phyloP scores from a whole-genome alignment of 2,329 filamentous ascomycete genomes.

The Paracorniculantispora psalliotae region DNA sequence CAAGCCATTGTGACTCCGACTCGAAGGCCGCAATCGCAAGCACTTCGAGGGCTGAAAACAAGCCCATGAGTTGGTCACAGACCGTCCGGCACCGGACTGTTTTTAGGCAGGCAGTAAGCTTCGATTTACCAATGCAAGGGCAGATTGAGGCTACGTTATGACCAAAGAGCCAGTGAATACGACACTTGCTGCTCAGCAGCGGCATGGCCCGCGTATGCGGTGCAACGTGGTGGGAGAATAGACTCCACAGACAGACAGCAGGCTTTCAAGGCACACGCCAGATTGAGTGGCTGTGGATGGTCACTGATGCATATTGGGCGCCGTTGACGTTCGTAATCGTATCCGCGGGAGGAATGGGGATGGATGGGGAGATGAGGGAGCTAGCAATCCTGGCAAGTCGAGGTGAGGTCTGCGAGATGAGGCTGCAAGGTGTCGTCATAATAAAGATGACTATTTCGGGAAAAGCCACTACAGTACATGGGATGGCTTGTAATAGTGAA shows the following conservation, averaged over 20 bases:
- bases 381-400: not conserved
- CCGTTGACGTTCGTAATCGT: not conserved
- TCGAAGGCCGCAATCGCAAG: too few relatives aligned
- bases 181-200: too few relatives aligned
- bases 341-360: not conserved
- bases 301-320: not conserved
- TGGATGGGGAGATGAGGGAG: not conserved
- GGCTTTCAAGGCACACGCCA: not conserved
- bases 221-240: not conserved
- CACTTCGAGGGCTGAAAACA: too few relatives aligned
- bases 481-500: not conserved
- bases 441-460: not conserved
- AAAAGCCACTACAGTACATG: not conserved
- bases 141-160: not conserved
- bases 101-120: not conserved
- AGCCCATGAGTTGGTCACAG: too few relatives aligned
- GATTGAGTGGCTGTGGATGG: not conserved
- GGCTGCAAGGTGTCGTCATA: not conserved
- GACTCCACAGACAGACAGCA: not conserved
- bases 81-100: too few relatives aligned
- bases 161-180: too few relatives aligned
- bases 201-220: not conserved
- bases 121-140: not conserved
- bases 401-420: not conserved
- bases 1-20: too few relatives aligned